Evolutionary conservation across 495 filamentous ascomycete genomes (phyloP), one percentile per base, ranked within the genome.

Genomic region (Lasiosphaeris hirsuta): DNA sequence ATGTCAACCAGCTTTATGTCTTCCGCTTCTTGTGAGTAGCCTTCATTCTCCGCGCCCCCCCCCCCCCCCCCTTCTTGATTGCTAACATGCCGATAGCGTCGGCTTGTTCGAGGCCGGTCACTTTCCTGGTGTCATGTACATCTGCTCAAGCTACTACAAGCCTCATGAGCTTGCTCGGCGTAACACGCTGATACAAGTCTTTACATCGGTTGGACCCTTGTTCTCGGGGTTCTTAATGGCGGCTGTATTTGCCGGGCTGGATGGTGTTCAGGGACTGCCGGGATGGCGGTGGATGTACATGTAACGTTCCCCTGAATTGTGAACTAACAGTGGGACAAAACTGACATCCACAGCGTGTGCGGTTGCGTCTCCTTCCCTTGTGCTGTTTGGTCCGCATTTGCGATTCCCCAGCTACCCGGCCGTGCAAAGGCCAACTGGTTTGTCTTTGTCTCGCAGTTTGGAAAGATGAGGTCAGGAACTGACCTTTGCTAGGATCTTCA

Each of bases 271-370:
- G 11, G 80, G 80, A 0, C 51, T 83, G 0, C 66, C 74, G 0
- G 81, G 80, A 0, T 84, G 80, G 81, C 67, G 79, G 10, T 83
- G 81, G 81, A 67, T 84, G 10, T 84, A 82, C 19, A 56, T 71
- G 55, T 58, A 30, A 30, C 37, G 55, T 58, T 35, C 44, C 44
- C 19, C 9, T 30, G 7, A 0, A 7, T 19, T 7, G 37, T 11
- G 11, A 13, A 1, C 13, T 8, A 10, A 17, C 9, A 42, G 9
- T 34, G 1, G 13, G 9, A 38, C 10, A 19, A 19, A 44, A 15
- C 46, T 51, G 33, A 51, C 37, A 37, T 13, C 5, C 51, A 37
- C 19, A 58, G 55, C 23, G 19, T 58, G 3, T 58, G 55, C 46
- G 55, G 55, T 15, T 42, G 35, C 19, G 18, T 58, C 39, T 58